Evolutionary conservation across 352 stramenopile species (phyloP).

Genomic region (Globisporangium parvum): DNA sequence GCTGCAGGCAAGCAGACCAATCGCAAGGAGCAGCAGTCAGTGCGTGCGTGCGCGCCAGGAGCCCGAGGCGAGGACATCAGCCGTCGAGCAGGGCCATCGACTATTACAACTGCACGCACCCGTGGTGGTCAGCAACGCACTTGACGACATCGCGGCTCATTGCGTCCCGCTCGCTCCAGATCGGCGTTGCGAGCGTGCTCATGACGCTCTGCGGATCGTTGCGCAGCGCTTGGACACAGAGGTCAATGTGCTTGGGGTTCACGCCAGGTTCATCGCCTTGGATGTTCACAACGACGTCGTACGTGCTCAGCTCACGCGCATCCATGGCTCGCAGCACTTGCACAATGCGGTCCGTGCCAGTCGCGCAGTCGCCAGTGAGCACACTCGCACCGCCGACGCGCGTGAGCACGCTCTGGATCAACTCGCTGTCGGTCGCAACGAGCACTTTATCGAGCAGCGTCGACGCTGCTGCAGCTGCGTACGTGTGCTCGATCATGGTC

Average conservation of each 20-base stretch:
- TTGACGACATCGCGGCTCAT: slow-evolving; percentile 70
- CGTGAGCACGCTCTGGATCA: slow-evolving; percentile 42
- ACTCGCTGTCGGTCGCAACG: slow-evolving; percentile 71
- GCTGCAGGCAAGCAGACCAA: slow-evolving; percentile 15
- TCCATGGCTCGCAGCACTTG: slow-evolving; percentile 45
- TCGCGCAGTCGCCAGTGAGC: slow-evolving; percentile 61
- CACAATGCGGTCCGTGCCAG: slow-evolving; percentile 72
- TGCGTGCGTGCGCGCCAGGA: not conserved
- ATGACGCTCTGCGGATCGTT: slow-evolving; percentile 47
- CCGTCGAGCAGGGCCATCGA: not conserved
- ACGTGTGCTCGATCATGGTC: slow-evolving; percentile 84
- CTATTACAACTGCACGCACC: slow-evolving; percentile 20
- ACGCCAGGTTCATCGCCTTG: slow-evolving; percentile 81
- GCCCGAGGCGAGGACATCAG: not conserved
- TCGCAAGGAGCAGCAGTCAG: slow-evolving; percentile 3
- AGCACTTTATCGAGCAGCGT: slow-evolving; percentile 63
- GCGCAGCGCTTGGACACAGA: slow-evolving; percentile 53
- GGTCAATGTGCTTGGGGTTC: slow-evolving; percentile 71
- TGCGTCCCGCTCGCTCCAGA: slow-evolving; percentile 48
- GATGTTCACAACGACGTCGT: slow-evolving; percentile 82
- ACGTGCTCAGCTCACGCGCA: slow-evolving; percentile 30
- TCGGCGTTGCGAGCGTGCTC: slow-evolving; percentile 71
- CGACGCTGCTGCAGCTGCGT: slow-evolving; percentile 40
- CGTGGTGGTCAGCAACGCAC: slow-evolving; percentile 54
- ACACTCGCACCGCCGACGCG: slow-evolving; percentile 38